Base-by-base conservation (phyloP, 2,329 filamentous ascomycete genomes). In the Phaeophleospora eucalypticola region DNA sequence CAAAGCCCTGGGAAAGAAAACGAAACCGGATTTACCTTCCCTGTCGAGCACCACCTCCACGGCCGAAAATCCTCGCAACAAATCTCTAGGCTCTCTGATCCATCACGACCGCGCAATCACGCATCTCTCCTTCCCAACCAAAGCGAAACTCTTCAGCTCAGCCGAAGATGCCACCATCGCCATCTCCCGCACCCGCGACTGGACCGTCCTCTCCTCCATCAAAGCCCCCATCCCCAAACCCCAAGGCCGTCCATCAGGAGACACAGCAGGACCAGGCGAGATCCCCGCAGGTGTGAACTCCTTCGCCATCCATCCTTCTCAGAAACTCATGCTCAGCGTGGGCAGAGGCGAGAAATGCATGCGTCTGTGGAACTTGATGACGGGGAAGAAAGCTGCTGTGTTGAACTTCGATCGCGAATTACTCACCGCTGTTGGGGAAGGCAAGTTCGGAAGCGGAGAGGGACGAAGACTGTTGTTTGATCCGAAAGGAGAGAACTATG, bases 291-390 rank as follows among this genome's bases (percentile, higher is more conserved):
- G 93, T 15, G 82, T 97, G 57, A 97, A 95, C 66, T 87, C 90
- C 66, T 95, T 98, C 66, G 89, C 91, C 2, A 86, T 98, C 19
- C 93, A 98, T 66, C 91, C 93, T 0, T 94, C 87, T 66, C 88
- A 95, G 79, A 97, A 96, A 71, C 75, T 98, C 41, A 95, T 97
- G 87, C 82, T 98, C 50, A 94, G 82, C 58, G 89, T 97, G 7
- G 86, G 88, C 57, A 88, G 85, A 60, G 89, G 89, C 55, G 93
- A 98, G 72, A 83, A 82, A 55, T 89, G 84, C 62, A 94, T 98
- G 87, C 77, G 93, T 54, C 69, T 97, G 55, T 98, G 93, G 93
- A 97, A 98, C 63, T 68, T 98, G 54, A 89, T 97, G 56, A 97
- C 91, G 2, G 93, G 90, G 14, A 95, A 91, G 72, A 96, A 95